Base-by-base conservation (phyloP, 2,329 filamentous ascomycete genomes). In the Colletotrichum tofieldiae region DNA sequence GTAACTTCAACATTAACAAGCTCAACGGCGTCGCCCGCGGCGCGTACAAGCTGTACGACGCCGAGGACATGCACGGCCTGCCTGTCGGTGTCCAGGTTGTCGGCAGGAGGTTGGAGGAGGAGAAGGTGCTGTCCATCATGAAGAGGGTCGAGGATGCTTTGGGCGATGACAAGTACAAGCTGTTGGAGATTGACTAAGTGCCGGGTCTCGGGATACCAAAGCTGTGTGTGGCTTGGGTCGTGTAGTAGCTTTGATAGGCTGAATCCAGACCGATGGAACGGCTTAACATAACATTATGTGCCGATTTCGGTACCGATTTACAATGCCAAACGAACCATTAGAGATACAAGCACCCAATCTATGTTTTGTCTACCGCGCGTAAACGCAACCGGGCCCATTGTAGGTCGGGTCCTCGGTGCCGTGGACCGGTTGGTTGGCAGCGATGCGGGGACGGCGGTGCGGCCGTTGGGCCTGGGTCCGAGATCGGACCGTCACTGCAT, bases 71-170 rank as follows among this genome's bases (percentile, higher is more conserved):
- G 95, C 92, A 94, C 58, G 95, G 95, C 0, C 84, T 98, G 51
- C 96, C 96, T 0, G 94, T 97, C 0, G 95, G 90, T 0, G 91
- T 98, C 9, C 95, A 98, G 81, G 87, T 97, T 32, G 92, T 97
- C 0, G 94, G 94, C 0, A 86, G 92, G 52, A 87, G 94, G 45
- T 83, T 97, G 77, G 92, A 96, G 79, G 95, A 98, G 81, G 94
- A 98, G 83, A 96, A 96, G 84, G 94, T 97, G 0, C 82, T 98
- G 61, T 90, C 92, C 0, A 87, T 93, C 18, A 97, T 97, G 94
- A 88, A 92, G 82, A 87, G 89, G 66, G 87, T 98, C 3, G 94
- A 98, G 81, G 88, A 91, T 73, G 93, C 93, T 0, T 81, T 98
- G 29, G 92, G 86, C 0, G 83, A 87, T 11, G 83, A 88, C 29